These are phyloP conservation scores for Plasmodium billcollinsi DNA, from an alignment of 169 alveolate genomes.

Conservation along the genomic window DNA sequence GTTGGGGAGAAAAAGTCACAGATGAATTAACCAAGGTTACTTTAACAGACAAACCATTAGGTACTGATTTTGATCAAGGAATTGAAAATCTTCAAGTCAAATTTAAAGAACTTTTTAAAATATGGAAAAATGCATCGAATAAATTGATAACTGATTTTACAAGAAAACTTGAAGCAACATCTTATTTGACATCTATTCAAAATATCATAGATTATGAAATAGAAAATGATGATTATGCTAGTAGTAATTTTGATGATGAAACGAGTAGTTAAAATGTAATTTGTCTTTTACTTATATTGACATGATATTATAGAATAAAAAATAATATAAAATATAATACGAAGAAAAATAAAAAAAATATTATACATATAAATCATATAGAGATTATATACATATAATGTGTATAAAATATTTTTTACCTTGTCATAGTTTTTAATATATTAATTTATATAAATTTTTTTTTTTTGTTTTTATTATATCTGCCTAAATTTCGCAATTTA, in stretches of 20 bases:
- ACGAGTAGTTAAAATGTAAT: conserved; percentile 16
- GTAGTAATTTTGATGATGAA: conserved; percentile 54
- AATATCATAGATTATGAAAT: conserved; percentile 33
- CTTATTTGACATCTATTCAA: conserved; percentile 56
- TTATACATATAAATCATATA: too few relatives aligned
- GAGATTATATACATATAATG: too few relatives aligned
- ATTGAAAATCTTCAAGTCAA: conserved; percentile 69
- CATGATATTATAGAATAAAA: too few relatives aligned
- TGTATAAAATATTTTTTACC: too few relatives aligned
- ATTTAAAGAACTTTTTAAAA: conserved; percentile 71
- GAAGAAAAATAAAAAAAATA: too few relatives aligned
- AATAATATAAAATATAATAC: too few relatives aligned
- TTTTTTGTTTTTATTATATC: too few relatives aligned
- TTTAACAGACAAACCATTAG: conserved; percentile 89
- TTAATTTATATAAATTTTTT: not conserved
- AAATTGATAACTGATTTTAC: conserved; percentile 72
- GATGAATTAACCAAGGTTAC: conserved; percentile 91
- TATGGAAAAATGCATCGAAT: conserved; percentile 77
- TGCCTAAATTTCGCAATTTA: too few relatives aligned
- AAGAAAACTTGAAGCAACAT: conserved; percentile 63
- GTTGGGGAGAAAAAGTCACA: conserved; percentile 91
- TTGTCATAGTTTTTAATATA: not conserved
- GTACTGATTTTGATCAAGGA: conserved; percentile 74
- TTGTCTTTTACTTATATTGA: too few relatives aligned
- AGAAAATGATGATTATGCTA: conserved; percentile 44